Base-by-base conservation (phyloP, 371 early-diverging fungal species). In the Encephalitozoon cuniculi region DNA sequence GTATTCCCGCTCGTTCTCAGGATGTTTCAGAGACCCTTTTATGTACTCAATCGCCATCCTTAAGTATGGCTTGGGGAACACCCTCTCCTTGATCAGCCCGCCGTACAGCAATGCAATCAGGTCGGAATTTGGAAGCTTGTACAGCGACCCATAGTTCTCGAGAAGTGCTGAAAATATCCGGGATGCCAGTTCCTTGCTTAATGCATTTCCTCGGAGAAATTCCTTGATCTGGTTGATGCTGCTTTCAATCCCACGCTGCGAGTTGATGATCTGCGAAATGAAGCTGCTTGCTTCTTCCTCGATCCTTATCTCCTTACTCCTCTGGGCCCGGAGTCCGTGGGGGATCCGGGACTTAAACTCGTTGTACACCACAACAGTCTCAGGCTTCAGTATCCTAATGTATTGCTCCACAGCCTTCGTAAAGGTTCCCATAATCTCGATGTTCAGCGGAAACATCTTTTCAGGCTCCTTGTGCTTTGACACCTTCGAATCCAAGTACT, bases 211-310 rank as follows among this genome's bases (percentile, higher is more conserved):
- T 26, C 66, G 64, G 7, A 64, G 23, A 51, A 77, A 67, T 11
- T 67, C 55, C 21, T 64, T 30, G 44, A 82, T 44, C 21, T 63
- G 49, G 1, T 43, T 39, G 32, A 78, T 51, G 12, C 63, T 32
- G 18, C 69, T 75, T 7, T 70, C 49, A 37, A 76, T 63, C 12
- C 49, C 51, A 15, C 65, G 21, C 8, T 79, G 64, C 11, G 65
- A 49, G 54, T 77, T 76, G 26, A 82, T 75, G 7, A 82, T 69
- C 66, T 74, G 64, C 39, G 68, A 64, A 44, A 82, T 66, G 78
- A 82, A 79, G 37, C 37, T 25, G 2, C 72, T 73, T 25, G 77
- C 78, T 51, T 78, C 39, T 18, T 77, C 70, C 0, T 76, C 66
- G 21, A 64, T 26, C 32, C 30, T 74, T 32, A 23, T 69, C 25